Conservation (phyloP, 2,329 filamentous ascomycete genomes). For the Cercospora sp. region DNA sequence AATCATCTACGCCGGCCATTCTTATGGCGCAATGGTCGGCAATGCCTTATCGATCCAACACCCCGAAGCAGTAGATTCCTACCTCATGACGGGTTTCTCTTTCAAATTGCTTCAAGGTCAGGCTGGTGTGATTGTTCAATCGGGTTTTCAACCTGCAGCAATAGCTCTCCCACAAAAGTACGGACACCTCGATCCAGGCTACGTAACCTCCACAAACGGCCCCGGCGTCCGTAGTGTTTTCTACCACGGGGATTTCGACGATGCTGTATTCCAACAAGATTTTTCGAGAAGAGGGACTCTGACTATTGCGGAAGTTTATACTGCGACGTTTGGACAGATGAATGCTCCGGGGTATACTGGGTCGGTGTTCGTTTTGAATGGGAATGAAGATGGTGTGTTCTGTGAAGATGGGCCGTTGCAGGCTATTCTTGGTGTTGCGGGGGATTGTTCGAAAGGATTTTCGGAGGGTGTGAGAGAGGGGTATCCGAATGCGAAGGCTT, state of each 20-base stretch:
- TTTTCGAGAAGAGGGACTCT: not conserved
- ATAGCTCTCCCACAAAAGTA: not conserved
- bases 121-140: not conserved
- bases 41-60: not conserved
- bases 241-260: not conserved
- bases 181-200: not conserved
- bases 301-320: not conserved
- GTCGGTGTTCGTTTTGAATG: not conserved
- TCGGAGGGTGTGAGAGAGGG: not conserved
- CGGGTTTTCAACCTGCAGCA: not conserved
- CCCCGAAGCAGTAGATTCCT: not conserved
- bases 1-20: not conserved
- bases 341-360: not conserved
- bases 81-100: not conserved
- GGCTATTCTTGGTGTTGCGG: not conserved
- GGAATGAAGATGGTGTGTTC: not conserved
- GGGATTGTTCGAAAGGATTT: not conserved
- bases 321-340: not conserved
- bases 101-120: not conserved
- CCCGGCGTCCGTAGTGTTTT: not conserved
- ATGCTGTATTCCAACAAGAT: not conserved
- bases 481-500: not conserved
- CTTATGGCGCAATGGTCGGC: not conserved
- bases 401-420: not conserved
- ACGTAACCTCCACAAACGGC: not conserved